Evolutionary conservation across 2,329 filamentous ascomycete species (phyloP).

Genomic region (Colletotrichum spaethianum): DNA sequence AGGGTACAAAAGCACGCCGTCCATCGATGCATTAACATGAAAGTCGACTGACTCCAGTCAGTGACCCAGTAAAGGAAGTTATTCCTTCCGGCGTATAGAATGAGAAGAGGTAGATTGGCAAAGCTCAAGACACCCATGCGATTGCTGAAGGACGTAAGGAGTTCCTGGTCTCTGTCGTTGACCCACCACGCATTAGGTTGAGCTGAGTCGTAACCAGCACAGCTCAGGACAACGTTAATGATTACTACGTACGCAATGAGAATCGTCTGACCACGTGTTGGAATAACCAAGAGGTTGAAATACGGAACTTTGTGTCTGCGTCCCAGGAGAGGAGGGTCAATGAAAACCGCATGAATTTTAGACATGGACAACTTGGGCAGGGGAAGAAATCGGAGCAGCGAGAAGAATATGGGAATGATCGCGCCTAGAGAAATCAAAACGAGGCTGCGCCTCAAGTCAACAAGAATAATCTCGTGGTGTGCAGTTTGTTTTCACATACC

Average conservation of each 20-base stretch:
- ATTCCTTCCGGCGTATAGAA: slow-evolving; percentile 58
- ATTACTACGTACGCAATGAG: slow-evolving; percentile 52
- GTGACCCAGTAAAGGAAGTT: slow-evolving; percentile 59
- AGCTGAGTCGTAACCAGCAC: slow-evolving; percentile 43
- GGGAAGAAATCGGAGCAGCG: slow-evolving; percentile 49
- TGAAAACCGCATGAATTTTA: background rate
- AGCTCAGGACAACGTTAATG: slow-evolving; percentile 49
- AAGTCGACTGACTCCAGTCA: slow-evolving; percentile 60
- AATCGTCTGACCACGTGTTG: slow-evolving; percentile 53
- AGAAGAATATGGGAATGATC: slow-evolving; percentile 47
- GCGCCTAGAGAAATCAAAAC: slow-evolving; percentile 44
- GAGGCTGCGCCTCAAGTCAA: slow-evolving; percentile 24
- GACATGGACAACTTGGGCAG: background rate
- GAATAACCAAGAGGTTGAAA: slow-evolving; percentile 53
- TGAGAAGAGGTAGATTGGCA: slow-evolving; percentile 49
- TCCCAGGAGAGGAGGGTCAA: slow-evolving; percentile 5
- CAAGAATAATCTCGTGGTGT: background rate
- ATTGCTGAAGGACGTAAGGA: slow-evolving; percentile 49
- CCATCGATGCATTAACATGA: slow-evolving; percentile 61
- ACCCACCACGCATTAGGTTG: slow-evolving; percentile 46
- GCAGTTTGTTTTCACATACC: slow-evolving; percentile 1
- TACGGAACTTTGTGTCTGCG: slow-evolving; percentile 44
- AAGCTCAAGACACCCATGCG: slow-evolving; percentile 54
- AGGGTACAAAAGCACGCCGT: slow-evolving; percentile 56
- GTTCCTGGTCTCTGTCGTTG: slow-evolving; percentile 31